These are phyloP conservation scores for Cercospora sp. DNA, from an alignment of 2,329 filamentous ascomycete species.

Conservation along the genomic window DNA sequence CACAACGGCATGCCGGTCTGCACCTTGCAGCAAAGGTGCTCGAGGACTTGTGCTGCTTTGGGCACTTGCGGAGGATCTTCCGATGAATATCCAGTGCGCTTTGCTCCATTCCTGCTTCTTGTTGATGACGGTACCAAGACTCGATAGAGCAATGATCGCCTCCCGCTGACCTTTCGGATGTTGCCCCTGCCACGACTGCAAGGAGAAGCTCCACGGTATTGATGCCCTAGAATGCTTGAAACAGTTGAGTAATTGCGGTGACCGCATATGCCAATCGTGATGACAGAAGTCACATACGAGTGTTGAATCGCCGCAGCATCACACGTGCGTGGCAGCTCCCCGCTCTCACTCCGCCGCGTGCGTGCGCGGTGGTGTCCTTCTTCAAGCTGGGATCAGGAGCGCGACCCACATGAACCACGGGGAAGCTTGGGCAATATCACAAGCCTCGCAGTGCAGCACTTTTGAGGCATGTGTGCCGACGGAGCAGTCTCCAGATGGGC, in stretches of 20 bases:
- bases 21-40: background rate
- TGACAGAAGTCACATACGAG: background rate
- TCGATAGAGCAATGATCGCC: background rate
- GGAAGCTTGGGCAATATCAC: background rate
- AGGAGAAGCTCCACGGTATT: background rate
- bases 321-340: background rate
- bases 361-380: background rate
- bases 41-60: background rate
- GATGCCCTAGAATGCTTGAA: background rate
- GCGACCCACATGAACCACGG: conserved; percentile 5
- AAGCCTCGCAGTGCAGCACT: background rate
- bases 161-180: background rate
- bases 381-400: background rate
- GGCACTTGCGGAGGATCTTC: background rate
- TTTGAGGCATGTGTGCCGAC: background rate
- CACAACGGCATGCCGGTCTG: background rate
- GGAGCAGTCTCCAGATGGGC: background rate
- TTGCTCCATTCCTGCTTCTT: background rate
- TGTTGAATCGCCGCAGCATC: background rate
- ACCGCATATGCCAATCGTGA: background rate
- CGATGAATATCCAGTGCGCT: background rate
- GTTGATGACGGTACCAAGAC: background rate
- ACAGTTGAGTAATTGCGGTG: background rate
- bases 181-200: background rate
- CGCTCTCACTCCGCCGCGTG: background rate